Percentiles rank a stretch among this genome's conserved stretches.
Conservation (phyloP, 345 rosid species). For the Gossypioides kirkii region DNA sequence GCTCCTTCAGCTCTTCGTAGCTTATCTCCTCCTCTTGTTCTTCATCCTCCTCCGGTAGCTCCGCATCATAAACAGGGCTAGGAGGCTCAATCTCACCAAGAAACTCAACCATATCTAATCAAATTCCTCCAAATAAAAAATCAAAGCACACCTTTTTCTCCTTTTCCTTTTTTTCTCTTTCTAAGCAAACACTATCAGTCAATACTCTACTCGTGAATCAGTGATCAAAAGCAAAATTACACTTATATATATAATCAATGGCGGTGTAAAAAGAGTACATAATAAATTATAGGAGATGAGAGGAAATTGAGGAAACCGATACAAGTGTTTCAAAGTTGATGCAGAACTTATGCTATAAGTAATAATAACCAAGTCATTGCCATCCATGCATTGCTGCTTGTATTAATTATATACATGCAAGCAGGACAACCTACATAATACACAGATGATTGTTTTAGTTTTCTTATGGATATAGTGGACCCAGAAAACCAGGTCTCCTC, state of each 20-base stretch:
- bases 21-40: slow-evolving; percentile 28
- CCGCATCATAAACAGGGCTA: slow-evolving; percentile 4
- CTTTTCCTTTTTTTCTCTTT: background rate
- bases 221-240: background rate
- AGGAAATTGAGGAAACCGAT: background rate
- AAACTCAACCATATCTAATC: slow-evolving; percentile 9
- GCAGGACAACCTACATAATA: background rate
- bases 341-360: background rate
- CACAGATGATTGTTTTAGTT: background rate
- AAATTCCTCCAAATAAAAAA: background rate
- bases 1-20: slow-evolving; percentile 56
- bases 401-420: background rate
- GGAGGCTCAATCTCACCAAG: slow-evolving; percentile 12
- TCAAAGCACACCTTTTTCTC: background rate
- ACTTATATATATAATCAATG: background rate
- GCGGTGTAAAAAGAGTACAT: background rate
- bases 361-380: background rate
- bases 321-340: background rate
- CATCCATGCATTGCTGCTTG: background rate
- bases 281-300: background rate
- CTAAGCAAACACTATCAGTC: background rate
- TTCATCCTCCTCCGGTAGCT: background rate
- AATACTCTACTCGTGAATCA: background rate
- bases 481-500: background rate
- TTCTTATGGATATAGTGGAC: background rate